Percentiles rank a stretch among this genome's conserved stretches.
Evolutionary conservation across 495 filamentous ascomycete genomes (phyloP).

Genomic region (Aspergillus olivimuriae): DNA sequence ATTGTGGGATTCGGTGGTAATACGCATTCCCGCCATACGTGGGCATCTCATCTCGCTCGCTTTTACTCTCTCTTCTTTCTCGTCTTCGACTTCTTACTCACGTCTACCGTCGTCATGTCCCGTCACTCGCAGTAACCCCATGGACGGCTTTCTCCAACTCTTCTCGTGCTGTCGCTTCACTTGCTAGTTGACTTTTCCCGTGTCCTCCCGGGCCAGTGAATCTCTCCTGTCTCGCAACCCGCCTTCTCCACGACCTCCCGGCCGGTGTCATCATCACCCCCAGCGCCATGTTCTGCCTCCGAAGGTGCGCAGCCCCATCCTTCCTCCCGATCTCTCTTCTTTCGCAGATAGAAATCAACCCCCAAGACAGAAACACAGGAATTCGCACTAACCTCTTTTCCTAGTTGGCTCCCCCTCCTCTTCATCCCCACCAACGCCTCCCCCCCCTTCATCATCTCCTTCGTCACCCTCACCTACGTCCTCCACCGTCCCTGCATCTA

Average conservation of each 20-base stretch:
- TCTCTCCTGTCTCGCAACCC: conserved; percentile 4
- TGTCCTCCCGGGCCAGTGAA: too few species aligned
- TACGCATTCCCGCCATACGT: too few species aligned
- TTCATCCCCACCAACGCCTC: conserved; percentile 64
- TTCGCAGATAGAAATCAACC: background rate
- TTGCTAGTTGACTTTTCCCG: too few species aligned
- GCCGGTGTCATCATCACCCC: conserved; percentile 3
- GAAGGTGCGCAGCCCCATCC: conserved; percentile 49
- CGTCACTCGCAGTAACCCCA: too few species aligned
- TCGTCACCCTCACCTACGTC: conserved; percentile 84
- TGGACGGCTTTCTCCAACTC: too few species aligned
- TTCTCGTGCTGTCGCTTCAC: too few species aligned
- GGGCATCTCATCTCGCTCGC: too few species aligned
- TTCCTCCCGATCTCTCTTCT: background rate
- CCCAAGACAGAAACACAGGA: conserved; percentile 12
- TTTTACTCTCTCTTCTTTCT: too few species aligned
- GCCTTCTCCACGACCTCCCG: background rate
- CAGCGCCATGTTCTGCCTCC: conserved; percentile 70
- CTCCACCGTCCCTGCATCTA: conserved; percentile 86
- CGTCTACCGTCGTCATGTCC: too few species aligned
- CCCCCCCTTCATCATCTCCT: conserved; percentile 81
- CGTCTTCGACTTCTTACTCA: too few species aligned
- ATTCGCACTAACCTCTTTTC: background rate
- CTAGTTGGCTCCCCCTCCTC: conserved; percentile 39
- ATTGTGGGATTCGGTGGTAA: too few species aligned